Conservation (phyloP, 108 stramenopile species). For the Poteriospumella lacustris region DNA sequence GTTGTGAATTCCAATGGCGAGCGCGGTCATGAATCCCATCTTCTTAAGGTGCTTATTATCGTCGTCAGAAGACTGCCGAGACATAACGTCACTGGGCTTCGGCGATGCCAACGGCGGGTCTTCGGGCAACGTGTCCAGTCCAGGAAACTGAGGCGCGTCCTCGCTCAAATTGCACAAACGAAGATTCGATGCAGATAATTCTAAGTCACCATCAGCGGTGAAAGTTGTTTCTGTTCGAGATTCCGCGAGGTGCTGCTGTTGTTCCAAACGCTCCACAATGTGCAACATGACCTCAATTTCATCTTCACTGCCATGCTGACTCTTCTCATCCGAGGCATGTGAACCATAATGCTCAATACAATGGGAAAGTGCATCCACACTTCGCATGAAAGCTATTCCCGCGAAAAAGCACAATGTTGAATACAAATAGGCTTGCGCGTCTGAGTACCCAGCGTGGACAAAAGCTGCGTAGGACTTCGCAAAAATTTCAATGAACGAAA, state of each 20-base stretch:
- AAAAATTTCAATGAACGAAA: slow-evolving; percentile 76
- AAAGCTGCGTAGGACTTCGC: slow-evolving; percentile 55
- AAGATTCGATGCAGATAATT: too few relatives aligned
- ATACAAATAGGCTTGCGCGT: slow-evolving; percentile 47
- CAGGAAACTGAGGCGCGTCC: too few relatives aligned
- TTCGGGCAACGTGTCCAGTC: too few relatives aligned
- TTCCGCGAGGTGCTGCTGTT: too few relatives aligned
- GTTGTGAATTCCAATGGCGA: slow-evolving; percentile 76
- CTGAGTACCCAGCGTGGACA: slow-evolving; percentile 12
- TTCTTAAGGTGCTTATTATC: slow-evolving; percentile 43
- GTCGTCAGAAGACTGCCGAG: too few relatives aligned
- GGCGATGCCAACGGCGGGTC: too few relatives aligned
- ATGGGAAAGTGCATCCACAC: too few relatives aligned
- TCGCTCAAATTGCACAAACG: too few relatives aligned
- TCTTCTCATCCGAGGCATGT: slow-evolving; percentile 24
- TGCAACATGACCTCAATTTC: neutral
- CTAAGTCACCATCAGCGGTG: too few relatives aligned
- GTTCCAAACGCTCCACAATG: too few relatives aligned
- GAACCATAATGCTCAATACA: slow-evolving; percentile 34
- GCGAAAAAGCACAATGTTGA: slow-evolving; percentile 64
- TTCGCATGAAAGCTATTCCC: slow-evolving; percentile 48
- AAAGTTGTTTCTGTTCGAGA: too few relatives aligned
- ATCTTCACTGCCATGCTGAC: neutral
- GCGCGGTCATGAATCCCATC: slow-evolving; percentile 65
- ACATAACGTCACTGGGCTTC: too few relatives aligned